Evolutionary conservation across 176 grass and related monocot species (phyloP).

Genomic region (Areca catechu): DNA sequence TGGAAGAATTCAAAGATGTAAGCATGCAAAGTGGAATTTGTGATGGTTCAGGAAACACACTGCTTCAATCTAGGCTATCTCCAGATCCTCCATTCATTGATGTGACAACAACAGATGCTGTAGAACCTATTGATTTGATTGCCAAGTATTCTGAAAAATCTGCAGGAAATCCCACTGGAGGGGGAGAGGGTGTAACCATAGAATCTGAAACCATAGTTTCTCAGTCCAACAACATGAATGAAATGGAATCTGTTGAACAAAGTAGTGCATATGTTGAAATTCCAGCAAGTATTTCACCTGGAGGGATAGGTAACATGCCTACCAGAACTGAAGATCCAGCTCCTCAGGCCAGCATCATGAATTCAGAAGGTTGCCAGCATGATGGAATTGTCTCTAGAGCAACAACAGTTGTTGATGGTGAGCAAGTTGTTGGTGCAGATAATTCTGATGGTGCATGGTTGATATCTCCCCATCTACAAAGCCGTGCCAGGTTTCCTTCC

Average conservation of each 20-base stretch:
- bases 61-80: too few relatives aligned
- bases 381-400: neutral
- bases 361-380: neutral
- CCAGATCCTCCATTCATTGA: too few relatives aligned
- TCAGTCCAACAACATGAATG: neutral
- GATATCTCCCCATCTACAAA: neutral
- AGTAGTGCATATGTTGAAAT: neutral
- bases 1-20: slow-evolving; percentile 53
- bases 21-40: slow-evolving; percentile 10
- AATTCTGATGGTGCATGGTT: slow-evolving; percentile 20
- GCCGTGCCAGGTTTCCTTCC: slow-evolving; percentile 14
- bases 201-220: neutral
- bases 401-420: slow-evolving; percentile 21
- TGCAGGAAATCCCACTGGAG: neutral
- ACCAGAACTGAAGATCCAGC: slow-evolving; percentile 2
- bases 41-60: neutral
- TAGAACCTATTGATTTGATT: neutral
- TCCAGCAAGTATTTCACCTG: neutral
- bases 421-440: slow-evolving; percentile 8
- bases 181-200: neutral
- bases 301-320: neutral
- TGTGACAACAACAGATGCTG: too few relatives aligned
- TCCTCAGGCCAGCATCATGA: slow-evolving; percentile 6
- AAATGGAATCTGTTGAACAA: slow-evolving; percentile 1
- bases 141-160: neutral